Evolutionary conservation across 1,284 basidiomycete species (phyloP), one percentile per base, ranked within the genome.

Genomic region (Porogramme epimiltina): DNA sequence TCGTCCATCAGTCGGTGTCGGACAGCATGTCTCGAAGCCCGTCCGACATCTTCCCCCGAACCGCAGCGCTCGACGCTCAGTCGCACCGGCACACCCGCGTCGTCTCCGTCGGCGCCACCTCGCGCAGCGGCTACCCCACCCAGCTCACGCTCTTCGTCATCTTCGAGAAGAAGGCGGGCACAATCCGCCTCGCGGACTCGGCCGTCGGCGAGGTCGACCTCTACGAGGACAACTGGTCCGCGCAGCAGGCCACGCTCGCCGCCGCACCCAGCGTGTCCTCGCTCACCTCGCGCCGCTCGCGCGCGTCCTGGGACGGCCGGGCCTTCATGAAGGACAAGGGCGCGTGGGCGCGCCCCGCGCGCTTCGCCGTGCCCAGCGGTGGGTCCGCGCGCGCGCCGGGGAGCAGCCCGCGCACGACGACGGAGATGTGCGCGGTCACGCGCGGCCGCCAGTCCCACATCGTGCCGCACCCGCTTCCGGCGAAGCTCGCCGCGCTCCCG

Each of bases 151-250:
- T 92, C 11, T 91, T 91, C 61, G 82, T 90, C 49, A 72, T 85
- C 23, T 92, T 92, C 63, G 90, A 91, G 65, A 92, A 92, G 71
- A 91, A 88, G 62, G 88, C 89, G 1, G 81, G 84, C 20, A 74
- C 89, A 67, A 91, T 92, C 60, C 85, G 89, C 24, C 67, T 92
- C 31, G 81, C 82, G 3, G 89, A 92, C 67, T 81, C 90, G 36
- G 84, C 87, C 15, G 89, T 91, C 5, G 81, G 84, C 25, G 90
- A 92, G 66, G 73, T 91, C 33, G 84, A 87, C 44, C 70, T 91
- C 38, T 79, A 75, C 57, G 87, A 87, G 43, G 76, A 80, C 25
- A 70, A 61, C 56, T 59, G 59, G 65, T 42, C 62, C 59, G 52
- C 51, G 9, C 52, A 60, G 22, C 58, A 59, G 41, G 40, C 45